Percentiles rank a stretch among this genome's conserved stretches.
phyloP scores from a whole-genome alignment of 352 stramenopile species.

The Pythium aphanidermatum region DNA sequence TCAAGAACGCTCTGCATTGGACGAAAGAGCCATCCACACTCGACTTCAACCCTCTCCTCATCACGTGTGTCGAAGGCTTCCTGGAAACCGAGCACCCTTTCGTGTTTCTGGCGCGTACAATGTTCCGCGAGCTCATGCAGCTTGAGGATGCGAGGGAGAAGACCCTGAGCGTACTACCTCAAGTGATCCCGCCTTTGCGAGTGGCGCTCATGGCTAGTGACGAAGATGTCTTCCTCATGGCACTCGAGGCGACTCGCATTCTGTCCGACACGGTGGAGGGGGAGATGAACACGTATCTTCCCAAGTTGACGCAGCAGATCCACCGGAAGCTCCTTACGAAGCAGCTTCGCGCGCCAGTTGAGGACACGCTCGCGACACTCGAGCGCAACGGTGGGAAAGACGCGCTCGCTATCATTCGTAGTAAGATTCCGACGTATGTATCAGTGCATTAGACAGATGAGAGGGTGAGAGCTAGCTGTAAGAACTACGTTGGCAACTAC shows the following conservation, averaged over 20 bases:
- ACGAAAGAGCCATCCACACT: constrained; percentile 52
- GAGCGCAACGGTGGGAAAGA: constrained; percentile 73
- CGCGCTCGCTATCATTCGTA: constrained; percentile 63
- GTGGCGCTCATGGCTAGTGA: constrained; percentile 59
- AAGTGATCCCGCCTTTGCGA: constrained; percentile 56
- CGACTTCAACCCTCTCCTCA: constrained; percentile 59
- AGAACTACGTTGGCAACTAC: too few relatives aligned
- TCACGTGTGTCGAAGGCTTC: constrained; percentile 69
- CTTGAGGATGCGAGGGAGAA: constrained; percentile 59
- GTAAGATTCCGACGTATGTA: constrained; percentile 73
- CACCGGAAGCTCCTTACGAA: constrained; percentile 66
- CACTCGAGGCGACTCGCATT: constrained; percentile 55
- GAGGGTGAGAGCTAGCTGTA: neutral
- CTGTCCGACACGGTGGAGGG: constrained; percentile 57
- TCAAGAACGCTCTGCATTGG: constrained; percentile 71
- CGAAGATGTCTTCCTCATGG: constrained; percentile 65
- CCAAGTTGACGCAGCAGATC: constrained; percentile 74
- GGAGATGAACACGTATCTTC: constrained; percentile 71
- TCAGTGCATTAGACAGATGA: constrained; percentile 34
- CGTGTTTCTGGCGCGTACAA: constrained; percentile 66
- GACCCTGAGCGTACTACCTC: constrained; percentile 39
- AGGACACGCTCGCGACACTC: constrained; percentile 57
- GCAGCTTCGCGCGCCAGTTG: constrained; percentile 39
- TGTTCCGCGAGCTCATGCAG: constrained; percentile 68
- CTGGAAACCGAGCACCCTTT: constrained; percentile 70